phyloP scores from a whole-genome alignment of 371 early-diverging fungal species.

The Neoconidiobolus thromboides region DNA sequence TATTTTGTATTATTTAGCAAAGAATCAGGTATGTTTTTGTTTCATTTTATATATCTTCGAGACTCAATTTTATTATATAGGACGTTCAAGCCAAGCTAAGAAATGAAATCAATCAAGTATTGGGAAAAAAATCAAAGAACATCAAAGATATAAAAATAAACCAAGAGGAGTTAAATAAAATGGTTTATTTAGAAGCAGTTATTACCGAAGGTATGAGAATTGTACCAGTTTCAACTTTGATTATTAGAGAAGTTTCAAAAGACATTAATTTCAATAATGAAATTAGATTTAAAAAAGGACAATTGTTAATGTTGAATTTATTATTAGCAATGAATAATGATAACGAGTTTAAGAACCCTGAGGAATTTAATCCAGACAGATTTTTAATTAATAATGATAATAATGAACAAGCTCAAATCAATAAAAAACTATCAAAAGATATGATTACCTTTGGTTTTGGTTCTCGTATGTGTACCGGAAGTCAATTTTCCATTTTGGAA shows the following conservation, averaged over 20 bases:
- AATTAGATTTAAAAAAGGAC: too few species aligned
- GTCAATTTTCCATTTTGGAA: background rate
- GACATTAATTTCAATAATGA: too few species aligned
- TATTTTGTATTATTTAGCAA: slow-evolving; percentile 18
- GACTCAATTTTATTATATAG: background rate
- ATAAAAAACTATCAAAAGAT: background rate
- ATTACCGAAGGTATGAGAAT: background rate
- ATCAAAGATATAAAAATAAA: background rate
- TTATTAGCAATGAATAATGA: too few species aligned
- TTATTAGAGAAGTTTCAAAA: too few species aligned
- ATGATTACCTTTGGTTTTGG: background rate
- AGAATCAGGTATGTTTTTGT: slow-evolving; percentile 6
- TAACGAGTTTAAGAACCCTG: background rate
- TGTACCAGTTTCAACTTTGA: too few species aligned
- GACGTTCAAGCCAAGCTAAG: slow-evolving; percentile 9
- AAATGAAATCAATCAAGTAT: slow-evolving; percentile 10
- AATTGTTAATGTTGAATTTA: too few species aligned
- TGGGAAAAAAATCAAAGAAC: background rate
- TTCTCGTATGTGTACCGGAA: background rate
- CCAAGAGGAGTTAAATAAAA: background rate
- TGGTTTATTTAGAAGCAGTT: background rate
- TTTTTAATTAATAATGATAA: background rate
- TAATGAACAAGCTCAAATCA: background rate
- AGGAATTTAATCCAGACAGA: background rate
- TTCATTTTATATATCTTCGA: too few species aligned